phyloP scores from a whole-genome alignment of 768 basidiomycete species.

The Amanita exitialis region DNA sequence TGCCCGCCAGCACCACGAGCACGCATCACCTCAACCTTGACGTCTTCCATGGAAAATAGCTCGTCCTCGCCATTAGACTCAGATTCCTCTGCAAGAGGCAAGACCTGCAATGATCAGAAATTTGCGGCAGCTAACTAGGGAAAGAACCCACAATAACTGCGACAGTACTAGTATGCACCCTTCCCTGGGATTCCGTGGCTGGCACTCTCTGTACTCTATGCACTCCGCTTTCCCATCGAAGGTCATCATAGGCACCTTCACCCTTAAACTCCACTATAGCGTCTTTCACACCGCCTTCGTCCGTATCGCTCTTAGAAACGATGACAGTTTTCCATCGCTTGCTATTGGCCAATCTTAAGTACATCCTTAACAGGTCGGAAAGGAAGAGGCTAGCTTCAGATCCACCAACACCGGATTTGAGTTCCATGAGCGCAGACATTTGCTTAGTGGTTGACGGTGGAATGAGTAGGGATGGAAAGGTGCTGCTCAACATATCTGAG shows the following conservation, averaged over 20 bases:
- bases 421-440: conserved; percentile 75
- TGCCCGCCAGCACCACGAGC: conserved; percentile 96
- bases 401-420: conserved; percentile 91
- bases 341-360: conserved; percentile 51
- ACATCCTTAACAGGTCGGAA: conserved; percentile 73
- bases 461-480: conserved; percentile 64
- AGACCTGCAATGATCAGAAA: conserved; percentile 42
- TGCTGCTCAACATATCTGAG: conserved; percentile 23
- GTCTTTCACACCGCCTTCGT: conserved; percentile 64
- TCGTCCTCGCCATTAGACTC: conserved; percentile 45
- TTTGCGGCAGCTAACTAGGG: background rate
- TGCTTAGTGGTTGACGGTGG: conserved; percentile 57
- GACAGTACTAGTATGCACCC: conserved; percentile 89
- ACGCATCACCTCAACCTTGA: conserved; percentile 91
- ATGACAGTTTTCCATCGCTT: conserved; percentile 51
- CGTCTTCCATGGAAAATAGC: conserved; percentile 74
- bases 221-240: conserved; percentile 91
- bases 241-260: conserved; percentile 61
- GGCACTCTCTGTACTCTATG: conserved; percentile 95
- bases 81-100: conserved; percentile 67
- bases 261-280: conserved; percentile 77
- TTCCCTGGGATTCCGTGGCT: conserved; percentile 76
- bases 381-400: conserved; percentile 81
- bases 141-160: conserved; percentile 60
- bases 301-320: conserved; percentile 46